phyloP scores from a whole-genome alignment of 306 rosid genomes.

The Trifolium fragiferum region DNA sequence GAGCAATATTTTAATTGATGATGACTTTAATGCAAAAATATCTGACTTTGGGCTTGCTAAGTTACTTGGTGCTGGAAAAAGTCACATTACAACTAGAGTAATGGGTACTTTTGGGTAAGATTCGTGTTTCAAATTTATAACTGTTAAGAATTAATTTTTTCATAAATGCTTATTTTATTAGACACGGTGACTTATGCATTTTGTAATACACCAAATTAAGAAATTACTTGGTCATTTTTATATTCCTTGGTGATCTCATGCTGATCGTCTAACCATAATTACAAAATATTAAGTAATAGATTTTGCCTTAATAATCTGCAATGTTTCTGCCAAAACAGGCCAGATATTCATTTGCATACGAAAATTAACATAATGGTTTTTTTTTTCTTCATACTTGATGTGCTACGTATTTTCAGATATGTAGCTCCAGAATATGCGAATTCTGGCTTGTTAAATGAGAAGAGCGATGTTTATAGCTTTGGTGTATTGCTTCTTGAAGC shows the following conservation, averaged over 20 bases:
- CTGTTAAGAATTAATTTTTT: neutral
- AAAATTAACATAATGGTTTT: neutral
- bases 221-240: neutral
- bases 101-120: conserved; percentile 97
- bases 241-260: neutral
- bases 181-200: neutral
- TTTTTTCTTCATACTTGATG: conserved; percentile 25
- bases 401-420: conserved; percentile 54
- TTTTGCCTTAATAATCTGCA: conserved; percentile 3
- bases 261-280: neutral
- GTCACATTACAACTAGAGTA: conserved; percentile 85
- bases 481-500: conserved; percentile 80
- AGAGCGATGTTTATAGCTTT: conserved; percentile 82
- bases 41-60: conserved; percentile 46
- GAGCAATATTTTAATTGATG: conserved; percentile 46
- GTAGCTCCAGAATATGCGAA: conserved; percentile 95
- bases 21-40: conserved; percentile 43
- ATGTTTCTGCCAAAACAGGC: neutral
- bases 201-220: neutral
- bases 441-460: conserved; percentile 85
- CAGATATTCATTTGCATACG: neutral
- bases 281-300: neutral
- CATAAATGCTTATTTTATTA: conserved; percentile 17
- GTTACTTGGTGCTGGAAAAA: conserved; percentile 61
- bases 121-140: conserved; percentile 24